Conservation (phyloP, 169 alveolate species). For the Babesia ovata region DNA sequence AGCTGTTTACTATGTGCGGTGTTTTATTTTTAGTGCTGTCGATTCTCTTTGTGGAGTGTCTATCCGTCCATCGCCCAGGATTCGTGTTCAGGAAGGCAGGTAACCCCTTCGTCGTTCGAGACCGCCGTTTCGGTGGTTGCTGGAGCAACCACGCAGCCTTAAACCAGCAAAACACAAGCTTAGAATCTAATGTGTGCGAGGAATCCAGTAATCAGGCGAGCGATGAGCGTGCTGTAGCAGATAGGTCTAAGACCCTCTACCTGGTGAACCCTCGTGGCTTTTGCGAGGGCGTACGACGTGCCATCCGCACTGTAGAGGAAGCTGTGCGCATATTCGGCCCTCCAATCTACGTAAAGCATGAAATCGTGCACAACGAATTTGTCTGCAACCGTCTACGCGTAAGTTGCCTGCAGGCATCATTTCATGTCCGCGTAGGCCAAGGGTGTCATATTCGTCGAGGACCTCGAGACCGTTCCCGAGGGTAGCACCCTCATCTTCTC, state of each 20-base stretch:
- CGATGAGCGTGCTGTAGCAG: background rate
- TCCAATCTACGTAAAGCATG: conserved; percentile 81
- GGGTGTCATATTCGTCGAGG: conserved; percentile 84
- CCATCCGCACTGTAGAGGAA: conserved; percentile 82
- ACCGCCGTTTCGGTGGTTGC: background rate
- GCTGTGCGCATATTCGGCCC: conserved; percentile 79
- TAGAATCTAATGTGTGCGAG: conserved; percentile 10
- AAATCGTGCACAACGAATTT: conserved; percentile 83
- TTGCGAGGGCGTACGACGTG: conserved; percentile 85
- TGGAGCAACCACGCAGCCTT: background rate
- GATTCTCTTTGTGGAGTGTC: background rate
- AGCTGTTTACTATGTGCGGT: conserved; percentile 7
- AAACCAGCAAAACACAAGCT: background rate
- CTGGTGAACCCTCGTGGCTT: conserved; percentile 82
- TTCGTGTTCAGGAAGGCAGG: conserved; percentile 1
- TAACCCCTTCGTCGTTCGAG: background rate
- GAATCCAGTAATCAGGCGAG: background rate
- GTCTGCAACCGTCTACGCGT: conserved; percentile 79
- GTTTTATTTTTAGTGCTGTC: background rate
- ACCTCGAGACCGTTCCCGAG: conserved; percentile 76
- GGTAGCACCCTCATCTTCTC: conserved; percentile 75
- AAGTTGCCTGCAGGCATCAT: background rate
- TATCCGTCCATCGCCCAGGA: conserved; percentile 1
- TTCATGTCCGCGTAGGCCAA: conserved; percentile 44
- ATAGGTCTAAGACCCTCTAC: conserved; percentile 47